Base-by-base conservation (phyloP, 495 filamentous ascomycete genomes). In the Annulohypoxylon moriforme region DNA sequence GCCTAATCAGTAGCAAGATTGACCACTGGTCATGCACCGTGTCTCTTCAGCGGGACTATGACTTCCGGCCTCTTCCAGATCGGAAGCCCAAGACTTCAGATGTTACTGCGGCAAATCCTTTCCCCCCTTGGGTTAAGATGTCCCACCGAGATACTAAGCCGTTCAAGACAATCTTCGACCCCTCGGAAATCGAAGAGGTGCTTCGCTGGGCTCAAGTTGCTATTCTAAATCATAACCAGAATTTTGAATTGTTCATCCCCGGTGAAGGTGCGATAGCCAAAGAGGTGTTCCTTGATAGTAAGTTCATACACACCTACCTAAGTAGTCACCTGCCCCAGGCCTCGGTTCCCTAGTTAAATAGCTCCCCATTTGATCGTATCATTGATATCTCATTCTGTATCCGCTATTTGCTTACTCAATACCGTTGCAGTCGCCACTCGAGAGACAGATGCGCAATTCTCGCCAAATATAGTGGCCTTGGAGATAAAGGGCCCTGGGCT, bases 181-280 rank as follows among this genome's bases (percentile, higher is more conserved):
- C 78, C 1, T 50, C 53, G 27, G 77, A 89, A 0, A 86, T 93
- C 0, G 84, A 89, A 60, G 82, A 85, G 0, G 83, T 88, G 0
- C 83, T 94, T 1, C 79, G 82, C 31, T 90, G 88, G 73, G 93
- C 93, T 0, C 93, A 96, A 66, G 73, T 91, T 1, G 93, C 93
- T 0, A 90, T 89, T 11, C 72, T 95, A 0, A 92, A 93, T 55
- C 91, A 90, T 0, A 68, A 70, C 0, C 76, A 66, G 0, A 74
- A 81, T 4, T 78, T 81, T 2, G 78, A 82, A 8, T 69, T 82
- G 1, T 89, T 87, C 65, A 72, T 87, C 13, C 86, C 87, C 0
- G 85, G 83, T 0, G 77, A 80, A 36, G 80, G 84, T n/a, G 55
- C 73, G 0, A 56, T 74, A 0, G 77, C 78, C 0, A 71, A 78